Evolutionary conservation across 1,284 basidiomycete genomes (phyloP), one percentile per base, ranked within the genome.

Genomic region (Cryptococcus sp.): DNA sequence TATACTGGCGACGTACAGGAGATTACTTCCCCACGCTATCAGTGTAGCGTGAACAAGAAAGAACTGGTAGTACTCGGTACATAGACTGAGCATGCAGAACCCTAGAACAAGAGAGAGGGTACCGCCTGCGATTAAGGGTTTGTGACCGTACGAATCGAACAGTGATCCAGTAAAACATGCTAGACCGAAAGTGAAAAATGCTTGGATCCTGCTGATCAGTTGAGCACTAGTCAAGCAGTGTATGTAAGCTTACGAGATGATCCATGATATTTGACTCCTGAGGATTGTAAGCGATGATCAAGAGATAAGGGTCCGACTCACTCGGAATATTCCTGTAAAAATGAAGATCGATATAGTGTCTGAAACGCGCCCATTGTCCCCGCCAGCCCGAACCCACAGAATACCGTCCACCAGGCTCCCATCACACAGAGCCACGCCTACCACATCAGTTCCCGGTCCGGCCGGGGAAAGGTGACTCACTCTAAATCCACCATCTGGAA

Each of bases 321-420:
- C 58, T 57, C 25, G 1, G 60, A 50, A 43, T 70, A 69, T 2
- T 53, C 46, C 0, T 51, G 46, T 24, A 72, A 45, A 28, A 65
- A 53, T 45, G 62, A 46, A 4, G 61, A 56, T 24, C 56, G 39
- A 51, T 72, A 72, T 50, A 66, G 64, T 3, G 58, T 62, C 54
- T 72, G 67, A 55, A 67, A 70, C 10, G 63, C 70, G 5, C 70
- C 70, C 16, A 61, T 53, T 3, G 57, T 55, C 2, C 57, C 64
- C 0, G 60, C 64, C 28, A 72, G 56, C 1, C 70, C 70, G 48
- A 69, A 69, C 13, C 66, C 70, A 31, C 63, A 67, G 47, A 72
- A 61, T 19, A 66, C 57, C 1, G 64, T 62, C 31, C 59, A 59
- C n/a, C 64, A 60, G 1, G 62, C 70, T 16, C 70, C 70, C 19